Evolutionary conservation across 2,329 filamentous ascomycete genomes (phyloP), one percentile per base, ranked within the genome.

Genomic region (Penicillium freii): DNA sequence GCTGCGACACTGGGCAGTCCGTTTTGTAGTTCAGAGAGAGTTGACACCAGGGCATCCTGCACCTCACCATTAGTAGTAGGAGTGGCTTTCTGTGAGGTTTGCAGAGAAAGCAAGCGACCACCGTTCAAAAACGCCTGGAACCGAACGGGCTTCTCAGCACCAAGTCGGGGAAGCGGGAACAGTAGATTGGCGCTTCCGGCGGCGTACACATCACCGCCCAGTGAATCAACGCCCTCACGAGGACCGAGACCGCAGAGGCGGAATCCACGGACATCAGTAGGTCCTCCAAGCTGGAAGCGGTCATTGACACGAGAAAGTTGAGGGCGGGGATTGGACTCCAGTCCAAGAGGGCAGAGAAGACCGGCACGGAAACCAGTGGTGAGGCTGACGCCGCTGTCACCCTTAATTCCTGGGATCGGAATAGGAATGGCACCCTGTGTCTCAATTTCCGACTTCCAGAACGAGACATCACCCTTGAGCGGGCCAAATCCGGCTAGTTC

Each of bases 261-360:
- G 81, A 99, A 99, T 2, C 94, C 94, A 54, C 94, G 90, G 15
- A 99, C 90, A 70, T 96, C 93, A 3, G 92, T 96, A 4, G 94
- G 93, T 0, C 94, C 94, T 43, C 94, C 94, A 33, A 99, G 89
- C 69, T 92, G 87, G 79, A 99, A 99, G 44, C 94, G 91, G 74
- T 99, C 94, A 71, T 95, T 97, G 69, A 97, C 84, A 31, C 91
- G 86, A 64, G 90, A 95, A 5, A 88, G 84, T 25, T 83, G 80
- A 0, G 87, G 82, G 21, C 78, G 77, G 68, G 51, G 81, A 49
- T 65, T 70, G 43, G 77, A 78, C 7, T 85, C 85, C 8, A 89
- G 77, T 1, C 90, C 83, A 17, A 99, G 80, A 1, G 94, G 94
- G 71, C 89, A 96, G 9, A 99, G 81, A 48, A 96, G 72, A 36